Conservation (phyloP, 1,284 basidiomycete species). For the Psilocybe mexicana region DNA sequence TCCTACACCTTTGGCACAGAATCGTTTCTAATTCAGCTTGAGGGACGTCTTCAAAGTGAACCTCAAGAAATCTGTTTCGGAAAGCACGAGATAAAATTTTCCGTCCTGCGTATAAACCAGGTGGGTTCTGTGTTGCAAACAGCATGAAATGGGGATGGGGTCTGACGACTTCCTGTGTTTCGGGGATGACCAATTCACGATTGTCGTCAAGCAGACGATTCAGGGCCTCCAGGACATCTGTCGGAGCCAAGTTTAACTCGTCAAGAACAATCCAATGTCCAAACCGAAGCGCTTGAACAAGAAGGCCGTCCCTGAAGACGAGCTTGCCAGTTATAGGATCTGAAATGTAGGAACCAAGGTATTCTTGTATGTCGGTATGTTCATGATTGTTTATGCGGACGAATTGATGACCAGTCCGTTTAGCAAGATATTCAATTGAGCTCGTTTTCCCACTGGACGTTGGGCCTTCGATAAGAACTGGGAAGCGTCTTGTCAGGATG, state of each 20-base stretch:
- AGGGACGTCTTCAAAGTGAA: slow-evolving; percentile 98
- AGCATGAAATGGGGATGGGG: slow-evolving; percentile 98
- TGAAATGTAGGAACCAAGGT: slow-evolving; percentile 95
- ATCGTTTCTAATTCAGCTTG: slow-evolving; percentile 93
- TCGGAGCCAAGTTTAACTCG: slow-evolving; percentile 96
- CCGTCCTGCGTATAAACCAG: slow-evolving; percentile 95
- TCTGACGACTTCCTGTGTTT: slow-evolving; percentile 92
- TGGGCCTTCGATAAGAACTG: slow-evolving; percentile 96
- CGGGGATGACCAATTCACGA: slow-evolving; percentile 93
- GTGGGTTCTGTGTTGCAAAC: slow-evolving; percentile 98
- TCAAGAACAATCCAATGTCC: slow-evolving; percentile 99
- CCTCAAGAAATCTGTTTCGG: slow-evolving; percentile 97
- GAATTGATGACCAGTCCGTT: slow-evolving; percentile 92
- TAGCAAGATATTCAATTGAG: slow-evolving; percentile 94
- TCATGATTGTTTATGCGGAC: slow-evolving; percentile 99
- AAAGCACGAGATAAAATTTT: slow-evolving; percentile 97
- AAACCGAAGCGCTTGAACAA: slow-evolving; percentile 89
- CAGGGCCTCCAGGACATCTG: slow-evolving; percentile 96
- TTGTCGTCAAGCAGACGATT: slow-evolving; percentile 98
- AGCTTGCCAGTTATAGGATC: slow-evolving; percentile 92
- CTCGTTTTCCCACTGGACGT: slow-evolving; percentile 98
- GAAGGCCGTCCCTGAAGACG: slow-evolving; percentile 91
- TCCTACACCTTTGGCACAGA: slow-evolving; percentile 84
- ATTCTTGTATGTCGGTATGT: slow-evolving; percentile 99
- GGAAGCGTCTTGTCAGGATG: slow-evolving; percentile 86